Evolutionary conservation across 1,284 basidiomycete species (phyloP).

Genomic region (Trametes hirsuta): DNA sequence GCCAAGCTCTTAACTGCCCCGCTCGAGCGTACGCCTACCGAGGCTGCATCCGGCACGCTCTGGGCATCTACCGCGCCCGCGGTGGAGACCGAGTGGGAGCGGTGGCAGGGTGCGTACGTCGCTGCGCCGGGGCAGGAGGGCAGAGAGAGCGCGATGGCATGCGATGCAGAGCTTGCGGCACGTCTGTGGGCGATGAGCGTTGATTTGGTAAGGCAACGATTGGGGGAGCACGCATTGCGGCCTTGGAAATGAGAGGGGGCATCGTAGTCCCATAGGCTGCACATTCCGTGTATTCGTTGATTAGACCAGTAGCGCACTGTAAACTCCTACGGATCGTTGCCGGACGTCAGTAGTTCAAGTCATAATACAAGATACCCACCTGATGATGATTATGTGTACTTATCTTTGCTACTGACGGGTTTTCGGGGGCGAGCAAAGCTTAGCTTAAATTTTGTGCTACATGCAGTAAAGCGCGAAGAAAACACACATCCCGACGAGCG

Average conservation of each 20-base stretch:
- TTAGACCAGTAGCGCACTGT: too few relatives aligned
- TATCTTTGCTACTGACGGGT: neutral
- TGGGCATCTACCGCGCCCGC: slow-evolving; percentile 43
- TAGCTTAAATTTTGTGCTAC: slow-evolving; percentile 33
- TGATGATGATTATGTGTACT: too few relatives aligned
- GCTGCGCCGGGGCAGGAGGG: slow-evolving; percentile 40
- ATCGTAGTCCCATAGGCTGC: too few relatives aligned
- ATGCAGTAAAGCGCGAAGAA: slow-evolving; percentile 28
- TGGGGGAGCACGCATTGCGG: slow-evolving; percentile 39
- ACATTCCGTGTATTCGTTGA: too few relatives aligned
- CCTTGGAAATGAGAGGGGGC: slow-evolving; percentile 20
- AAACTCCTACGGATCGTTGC: too few relatives aligned
- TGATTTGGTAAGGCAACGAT: slow-evolving; percentile 37
- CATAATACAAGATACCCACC: too few relatives aligned
- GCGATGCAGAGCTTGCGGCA: slow-evolving; percentile 39
- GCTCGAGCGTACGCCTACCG: slow-evolving; percentile 41
- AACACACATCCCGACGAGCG: slow-evolving; percentile 26
- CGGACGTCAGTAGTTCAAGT: too few relatives aligned
- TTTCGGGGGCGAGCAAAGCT: slow-evolving; percentile 21
- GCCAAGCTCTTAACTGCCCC: slow-evolving; percentile 38
- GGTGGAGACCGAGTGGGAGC: slow-evolving; percentile 36
- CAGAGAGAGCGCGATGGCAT: slow-evolving; percentile 40
- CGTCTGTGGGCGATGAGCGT: slow-evolving; percentile 45
- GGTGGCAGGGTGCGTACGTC: slow-evolving; percentile 44
- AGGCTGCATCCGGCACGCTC: slow-evolving; percentile 38